phyloP scores from a whole-genome alignment of 1,284 basidiomycete genomes.

The Gymnopus androsaceus region DNA sequence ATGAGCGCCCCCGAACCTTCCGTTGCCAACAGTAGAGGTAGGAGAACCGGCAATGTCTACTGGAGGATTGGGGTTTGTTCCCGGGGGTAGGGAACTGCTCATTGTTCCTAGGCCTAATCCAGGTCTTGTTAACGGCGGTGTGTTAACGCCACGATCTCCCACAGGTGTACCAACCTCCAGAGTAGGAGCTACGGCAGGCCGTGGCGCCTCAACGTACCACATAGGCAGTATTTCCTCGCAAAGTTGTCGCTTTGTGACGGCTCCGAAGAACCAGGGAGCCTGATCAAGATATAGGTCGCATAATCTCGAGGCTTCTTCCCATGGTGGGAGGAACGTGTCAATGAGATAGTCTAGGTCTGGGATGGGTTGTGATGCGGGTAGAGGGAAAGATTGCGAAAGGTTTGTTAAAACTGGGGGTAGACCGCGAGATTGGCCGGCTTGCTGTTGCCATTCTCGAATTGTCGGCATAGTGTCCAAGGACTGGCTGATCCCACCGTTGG shows the following conservation, averaged over 20 bases:
- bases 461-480: not conserved
- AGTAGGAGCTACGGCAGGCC: slow-evolving; percentile 19
- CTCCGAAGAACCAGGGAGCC: slow-evolving; percentile 76
- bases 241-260: slow-evolving; percentile 60
- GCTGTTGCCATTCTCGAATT: slow-evolving; percentile 12
- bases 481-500: not conserved
- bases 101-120: slow-evolving; percentile 11
- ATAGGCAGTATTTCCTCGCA: slow-evolving; percentile 65
- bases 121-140: not conserved
- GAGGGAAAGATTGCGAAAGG: slow-evolving; percentile 57
- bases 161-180: not conserved
- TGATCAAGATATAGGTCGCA: slow-evolving; percentile 68
- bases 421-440: slow-evolving; percentile 12
- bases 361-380: slow-evolving; percentile 35
- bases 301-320: slow-evolving; percentile 54
- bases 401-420: slow-evolving; percentile 39
- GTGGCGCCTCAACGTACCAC: slow-evolving; percentile 60
- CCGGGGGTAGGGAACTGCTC: slow-evolving; percentile 1
- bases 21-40: slow-evolving; percentile 21
- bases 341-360: slow-evolving; percentile 50
- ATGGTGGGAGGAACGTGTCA: slow-evolving; percentile 54
- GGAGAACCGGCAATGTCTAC: slow-evolving; percentile 5
- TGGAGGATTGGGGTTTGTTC: slow-evolving; percentile 12
- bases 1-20: slow-evolving; percentile 41
- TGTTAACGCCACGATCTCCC: not conserved